Evolutionary conservation across 805 yeast genomes (phyloP).

Genomic region (Kregervanrija pseudodelftensis): DNA sequence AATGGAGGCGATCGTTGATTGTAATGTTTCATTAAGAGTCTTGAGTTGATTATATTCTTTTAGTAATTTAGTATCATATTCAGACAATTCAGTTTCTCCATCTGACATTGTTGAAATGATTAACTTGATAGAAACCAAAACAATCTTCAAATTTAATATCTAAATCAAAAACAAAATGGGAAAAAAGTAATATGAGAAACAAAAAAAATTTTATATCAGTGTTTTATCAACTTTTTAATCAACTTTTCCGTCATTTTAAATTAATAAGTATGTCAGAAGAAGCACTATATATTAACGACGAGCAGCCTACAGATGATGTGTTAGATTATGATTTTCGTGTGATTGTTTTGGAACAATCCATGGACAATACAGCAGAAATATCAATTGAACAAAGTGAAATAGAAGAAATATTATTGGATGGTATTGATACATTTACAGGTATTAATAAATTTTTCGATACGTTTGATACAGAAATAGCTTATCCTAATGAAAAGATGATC

Average conservation of each 20-base stretch:
- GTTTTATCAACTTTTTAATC: background rate
- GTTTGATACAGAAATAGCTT: conserved; percentile 44
- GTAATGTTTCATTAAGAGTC: conserved; percentile 13
- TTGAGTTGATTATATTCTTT: conserved; percentile 12
- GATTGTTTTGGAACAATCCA: conserved; percentile 7
- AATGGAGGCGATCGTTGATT: conserved; percentile 14
- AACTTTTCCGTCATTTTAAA: background rate
- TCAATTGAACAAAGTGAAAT: conserved; percentile 29
- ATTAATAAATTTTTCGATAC: conserved; percentile 46
- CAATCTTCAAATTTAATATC: no score
- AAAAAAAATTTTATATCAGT: background rate
- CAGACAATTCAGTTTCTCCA: background rate
- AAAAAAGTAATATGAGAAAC: background rate
- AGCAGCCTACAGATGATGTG: conserved; percentile 4
- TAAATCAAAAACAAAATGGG: no score
- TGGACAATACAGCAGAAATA: background rate
- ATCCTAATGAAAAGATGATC: conserved; percentile 47
- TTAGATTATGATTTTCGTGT: conserved; percentile 12
- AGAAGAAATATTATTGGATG: conserved; percentile 41
- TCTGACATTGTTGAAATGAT: background rate
- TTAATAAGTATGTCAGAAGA: background rate
- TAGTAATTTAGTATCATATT: background rate
- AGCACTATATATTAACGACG: conserved; percentile 1
- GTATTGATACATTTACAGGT: conserved; percentile 38
- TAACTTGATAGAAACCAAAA: no score